phyloP scores from a whole-genome alignment of 306 rosid species.

The Sicyos edulis region DNA sequence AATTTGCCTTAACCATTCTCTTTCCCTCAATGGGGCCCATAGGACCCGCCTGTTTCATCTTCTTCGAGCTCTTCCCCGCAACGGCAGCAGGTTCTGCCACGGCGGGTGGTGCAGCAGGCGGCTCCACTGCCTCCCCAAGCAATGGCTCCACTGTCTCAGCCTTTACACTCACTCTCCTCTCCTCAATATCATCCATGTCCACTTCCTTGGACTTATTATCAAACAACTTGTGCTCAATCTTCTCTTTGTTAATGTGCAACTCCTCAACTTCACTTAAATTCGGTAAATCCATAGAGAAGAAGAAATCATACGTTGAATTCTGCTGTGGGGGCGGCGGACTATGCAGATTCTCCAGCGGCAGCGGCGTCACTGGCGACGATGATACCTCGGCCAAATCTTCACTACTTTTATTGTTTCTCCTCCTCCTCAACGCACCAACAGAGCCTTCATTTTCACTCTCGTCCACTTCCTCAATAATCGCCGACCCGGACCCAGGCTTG shows the following conservation, averaged over 20 bases:
- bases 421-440: constrained; percentile 28
- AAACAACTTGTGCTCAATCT: constrained; percentile 31
- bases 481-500: constrained; percentile 37
- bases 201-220: constrained; percentile 36
- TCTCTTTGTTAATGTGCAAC: constrained; percentile 25
- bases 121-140: constrained; percentile 29
- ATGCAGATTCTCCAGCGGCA: constrained; percentile 27
- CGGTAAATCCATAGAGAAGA: constrained; percentile 53
- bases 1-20: constrained; percentile 33
- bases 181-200: constrained; percentile 23
- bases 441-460: constrained; percentile 37
- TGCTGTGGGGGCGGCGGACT: constrained; percentile 30
- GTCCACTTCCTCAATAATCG: constrained; percentile 40
- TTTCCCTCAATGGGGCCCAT: constrained; percentile 38
- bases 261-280: constrained; percentile 42
- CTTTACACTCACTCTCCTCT: constrained; percentile 8
- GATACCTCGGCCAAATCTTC: constrained; percentile 28
- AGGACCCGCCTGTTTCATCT: constrained; percentile 36
- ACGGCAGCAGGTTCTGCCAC: constrained; percentile 8
- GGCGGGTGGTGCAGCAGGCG: constrained; percentile 5
- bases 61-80: constrained; percentile 32
- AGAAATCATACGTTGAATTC: constrained; percentile 47
- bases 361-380: constrained; percentile 36
- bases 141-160: constrained; percentile 18
- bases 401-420: constrained; percentile 30